A percentile compares a stretch with the other conserved stretches of the same genome.
These are phyloP conservation scores for Fabrea salina DNA, from an alignment of 169 alveolate genomes.

Conservation along the genomic window DNA sequence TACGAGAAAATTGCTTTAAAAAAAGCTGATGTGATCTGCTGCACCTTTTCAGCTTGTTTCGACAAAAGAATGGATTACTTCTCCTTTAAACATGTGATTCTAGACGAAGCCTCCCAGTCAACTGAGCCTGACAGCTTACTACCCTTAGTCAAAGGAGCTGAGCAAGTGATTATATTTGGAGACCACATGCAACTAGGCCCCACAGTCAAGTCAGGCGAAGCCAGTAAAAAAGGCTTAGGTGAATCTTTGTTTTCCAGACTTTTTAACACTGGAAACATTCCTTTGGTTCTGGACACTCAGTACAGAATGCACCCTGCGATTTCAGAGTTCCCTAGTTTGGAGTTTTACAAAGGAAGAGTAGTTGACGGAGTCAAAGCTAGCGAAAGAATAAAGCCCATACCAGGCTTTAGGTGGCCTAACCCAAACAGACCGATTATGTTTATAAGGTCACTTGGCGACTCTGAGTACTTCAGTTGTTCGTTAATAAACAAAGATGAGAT, in stretches of 20 bases:
- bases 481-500: slow-evolving; percentile 88
- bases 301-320: slow-evolving; percentile 96
- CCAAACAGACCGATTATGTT: slow-evolving; percentile 80
- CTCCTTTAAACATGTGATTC: slow-evolving; percentile 67
- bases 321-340: slow-evolving; percentile 90
- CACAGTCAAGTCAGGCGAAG: slow-evolving; percentile 56
- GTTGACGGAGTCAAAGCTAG: slow-evolving; percentile 87
- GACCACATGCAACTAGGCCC: slow-evolving; percentile 76
- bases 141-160: slow-evolving; percentile 58
- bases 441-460: slow-evolving; percentile 49
- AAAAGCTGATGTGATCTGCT: too few species aligned
- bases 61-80: too few species aligned
- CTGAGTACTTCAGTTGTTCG: slow-evolving; percentile 76
- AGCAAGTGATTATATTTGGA: slow-evolving; percentile 65
- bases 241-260: slow-evolving; percentile 65
- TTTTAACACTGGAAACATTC: slow-evolving; percentile 51
- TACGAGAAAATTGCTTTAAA: too few species aligned
- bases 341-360: slow-evolving; percentile 91
- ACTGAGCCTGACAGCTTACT: slow-evolving; percentile 62
- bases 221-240: slow-evolving; percentile 52
- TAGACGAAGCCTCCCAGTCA: slow-evolving; percentile 76
- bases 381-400: slow-evolving; percentile 17
- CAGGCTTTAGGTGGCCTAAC: slow-evolving; percentile 79
- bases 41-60: too few species aligned
- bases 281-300: slow-evolving; percentile 89